Evolutionary conservation across 768 basidiomycete genomes (phyloP).

Genomic region (Collybia sordida): DNA sequence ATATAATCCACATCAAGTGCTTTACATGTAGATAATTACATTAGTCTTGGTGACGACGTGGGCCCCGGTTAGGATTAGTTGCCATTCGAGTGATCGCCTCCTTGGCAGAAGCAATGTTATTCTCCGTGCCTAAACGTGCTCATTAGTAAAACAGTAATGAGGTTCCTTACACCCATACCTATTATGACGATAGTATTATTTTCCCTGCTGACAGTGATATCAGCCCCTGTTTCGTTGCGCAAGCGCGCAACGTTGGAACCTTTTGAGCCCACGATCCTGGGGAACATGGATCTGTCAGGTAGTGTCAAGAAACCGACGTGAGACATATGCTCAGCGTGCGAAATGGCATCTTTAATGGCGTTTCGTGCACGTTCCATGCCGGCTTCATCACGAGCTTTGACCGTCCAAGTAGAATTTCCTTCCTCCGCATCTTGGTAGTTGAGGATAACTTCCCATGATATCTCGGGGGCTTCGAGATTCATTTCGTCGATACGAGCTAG

Average conservation of each 20-base stretch:
- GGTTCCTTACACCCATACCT: slow-evolving; percentile 47
- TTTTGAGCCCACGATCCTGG: slow-evolving; percentile 90
- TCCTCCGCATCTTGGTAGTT: slow-evolving; percentile 85
- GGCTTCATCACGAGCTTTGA: slow-evolving; percentile 78
- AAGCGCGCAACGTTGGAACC: slow-evolving; percentile 88
- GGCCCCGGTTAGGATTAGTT: slow-evolving; percentile 36
- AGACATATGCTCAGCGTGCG: slow-evolving; percentile 68
- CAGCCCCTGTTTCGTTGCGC: slow-evolving; percentile 85
- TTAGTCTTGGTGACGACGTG: slow-evolving; percentile 38
- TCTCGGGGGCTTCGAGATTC: slow-evolving; percentile 48
- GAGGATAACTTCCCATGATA: slow-evolving; percentile 72
- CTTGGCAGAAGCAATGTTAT: slow-evolving; percentile 69
- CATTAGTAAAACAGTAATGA: slow-evolving; percentile 5
- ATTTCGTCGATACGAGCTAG: slow-evolving; percentile 87
- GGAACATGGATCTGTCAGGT: slow-evolving; percentile 81
- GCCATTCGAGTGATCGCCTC: slow-evolving; percentile 70
- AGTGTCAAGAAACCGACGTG: slow-evolving; percentile 87
- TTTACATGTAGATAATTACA: neutral
- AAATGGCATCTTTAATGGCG: slow-evolving; percentile 65
- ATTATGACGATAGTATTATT: slow-evolving; percentile 85
- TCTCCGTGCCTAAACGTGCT: slow-evolving; percentile 55
- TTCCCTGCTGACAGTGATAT: slow-evolving; percentile 89
- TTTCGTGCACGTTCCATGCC: slow-evolving; percentile 75
- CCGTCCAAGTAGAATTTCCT: slow-evolving; percentile 81
- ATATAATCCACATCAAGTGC: neutral